Evolutionary conservation across 768 basidiomycete species (phyloP), one percentile per base, ranked within the genome.

Genomic region (Suillus subaureus): DNA sequence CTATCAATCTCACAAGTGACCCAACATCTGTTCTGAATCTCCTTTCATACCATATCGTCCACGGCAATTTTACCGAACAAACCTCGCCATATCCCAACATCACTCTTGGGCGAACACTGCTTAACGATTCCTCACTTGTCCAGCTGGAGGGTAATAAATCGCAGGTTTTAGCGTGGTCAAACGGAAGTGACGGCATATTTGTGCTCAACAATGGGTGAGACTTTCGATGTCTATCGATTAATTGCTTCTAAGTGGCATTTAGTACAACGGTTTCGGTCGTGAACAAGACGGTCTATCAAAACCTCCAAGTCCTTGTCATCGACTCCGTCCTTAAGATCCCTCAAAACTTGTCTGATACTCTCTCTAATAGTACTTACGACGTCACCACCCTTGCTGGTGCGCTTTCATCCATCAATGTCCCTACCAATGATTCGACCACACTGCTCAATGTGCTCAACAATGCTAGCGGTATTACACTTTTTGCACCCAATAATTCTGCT

Each of bases 81-180:
- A 78, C 81, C n/a, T 75, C 77, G 13, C 73, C 76, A 18, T 84
- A 77, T 64, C 89, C 90, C 2, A 86, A 84, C 69, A 79, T 82
- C 67, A 90, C 89, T 0, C 75, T 93, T 62, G 88, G 87, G 2
- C 83, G 88, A 47, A 89, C 90, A 0, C 77, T 88, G n/a, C 80
- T 91, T 51, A 84, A 83, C 51, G 80, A 84, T 45, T 70, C 82
- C 0, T 65, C 77, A 0, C 73, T 83, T 35, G 85, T 89, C 9
- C 73, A 70, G 26, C 83, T 92, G 0, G 89, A 89, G 69, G 90
- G 84, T 7, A 82, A 83, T 68, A 79, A 82, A 69, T 78, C 77
- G 0, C 89, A 90, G 68, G 89, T 87, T 28, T 71, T 89, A 13
- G 82, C 77, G 0, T 84, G 84, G 82, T 78, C 81, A 4, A 74